Percentiles rank a stretch among this genome's conserved stretches.
Conservation (phyloP, 2,329 filamentous ascomycete genomes). For the Ophiostoma sp. region DNA sequence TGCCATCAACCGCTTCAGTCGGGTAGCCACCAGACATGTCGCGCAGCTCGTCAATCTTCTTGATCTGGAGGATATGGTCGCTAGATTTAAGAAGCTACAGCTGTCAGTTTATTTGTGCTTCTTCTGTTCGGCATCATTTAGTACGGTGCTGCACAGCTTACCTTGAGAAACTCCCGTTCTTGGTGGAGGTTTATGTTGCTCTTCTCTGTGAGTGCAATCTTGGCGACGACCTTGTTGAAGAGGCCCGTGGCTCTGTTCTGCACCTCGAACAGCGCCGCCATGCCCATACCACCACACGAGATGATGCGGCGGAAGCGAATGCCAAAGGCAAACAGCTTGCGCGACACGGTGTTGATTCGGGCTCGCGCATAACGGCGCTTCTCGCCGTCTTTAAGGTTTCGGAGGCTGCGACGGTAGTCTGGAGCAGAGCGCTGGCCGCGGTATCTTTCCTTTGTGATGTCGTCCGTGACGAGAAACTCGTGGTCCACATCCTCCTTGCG, state of each 20-base stretch:
- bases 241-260: constrained; percentile 10
- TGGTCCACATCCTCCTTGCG: not conserved
- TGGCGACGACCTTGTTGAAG: constrained; percentile 24
- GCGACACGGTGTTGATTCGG: constrained; percentile 12
- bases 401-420: not conserved
- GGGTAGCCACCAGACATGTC: constrained; percentile 8
- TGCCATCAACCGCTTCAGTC: constrained; percentile 1
- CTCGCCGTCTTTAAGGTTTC: not conserved
- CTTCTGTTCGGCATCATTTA: not conserved
- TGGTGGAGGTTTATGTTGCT: not conserved
- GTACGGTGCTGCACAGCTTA: not conserved
- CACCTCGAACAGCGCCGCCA: constrained; percentile 24
- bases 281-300: constrained; percentile 22
- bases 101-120: not conserved
- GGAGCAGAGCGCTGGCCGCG: not conserved
- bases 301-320: constrained; percentile 24
- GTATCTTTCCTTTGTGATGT: not conserved
- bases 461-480: not conserved
- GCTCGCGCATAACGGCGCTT: not conserved
- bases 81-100: constrained; percentile 14
- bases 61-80: constrained; percentile 20
- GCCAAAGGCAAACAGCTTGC: constrained; percentile 14
- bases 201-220: constrained; percentile 9
- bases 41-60: constrained; percentile 17
- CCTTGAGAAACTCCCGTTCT: constrained; percentile 16